Base-by-base conservation (phyloP, 768 basidiomycete genomes). In the Lactifluus piperatus region DNA sequence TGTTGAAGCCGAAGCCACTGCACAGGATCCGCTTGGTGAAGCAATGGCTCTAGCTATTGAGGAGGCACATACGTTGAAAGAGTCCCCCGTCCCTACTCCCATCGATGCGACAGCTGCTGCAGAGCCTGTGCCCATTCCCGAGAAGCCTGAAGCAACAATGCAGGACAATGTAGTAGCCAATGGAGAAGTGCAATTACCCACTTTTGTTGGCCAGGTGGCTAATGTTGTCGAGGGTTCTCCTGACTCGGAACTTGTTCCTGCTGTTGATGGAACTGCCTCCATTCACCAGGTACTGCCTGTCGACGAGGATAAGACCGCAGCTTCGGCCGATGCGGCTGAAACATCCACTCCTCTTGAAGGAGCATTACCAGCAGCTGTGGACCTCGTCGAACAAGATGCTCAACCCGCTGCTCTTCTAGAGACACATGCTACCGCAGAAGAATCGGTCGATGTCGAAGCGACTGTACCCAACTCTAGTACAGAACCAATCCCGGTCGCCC, bases 181-280 rank as follows among this genome's bases (percentile, higher is more conserved):
- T 45, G 14, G 13, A 27, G 36, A 48, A 20, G 16, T 14, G 5
- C 36, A 29, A n/a, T 26, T 39, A 4, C 46, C 34, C 20, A 8
- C 37, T 8, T 22, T 8, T 13, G 39, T n/a, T 18, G 48, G 39
- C 22, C 41, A 37, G n/a, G 37, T 18, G 6, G 47, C 29, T 8
- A n/a, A 26, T 18, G 29, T 34, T 34, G 22, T 56, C 16, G 39
- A 43, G 29, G 47, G 26, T 32, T 20, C 37, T 14, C 13, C 47
- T 32, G 8, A 1, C 27, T 22, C 8, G 26, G 68, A 65, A 34
- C 51, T 62, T 2, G 62, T 48, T 41, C 45, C 54, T 36, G 60
- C 60, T 24, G 66, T 64, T 27, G 65, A 62, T n/a, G 67, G 50
- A 5, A 22, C 20, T 14, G 24, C 50, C 1, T 51, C 27, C 20